Evolutionary conservation across 345 rosid genomes (phyloP).

Genomic region (Noccaea bulbosa): DNA sequence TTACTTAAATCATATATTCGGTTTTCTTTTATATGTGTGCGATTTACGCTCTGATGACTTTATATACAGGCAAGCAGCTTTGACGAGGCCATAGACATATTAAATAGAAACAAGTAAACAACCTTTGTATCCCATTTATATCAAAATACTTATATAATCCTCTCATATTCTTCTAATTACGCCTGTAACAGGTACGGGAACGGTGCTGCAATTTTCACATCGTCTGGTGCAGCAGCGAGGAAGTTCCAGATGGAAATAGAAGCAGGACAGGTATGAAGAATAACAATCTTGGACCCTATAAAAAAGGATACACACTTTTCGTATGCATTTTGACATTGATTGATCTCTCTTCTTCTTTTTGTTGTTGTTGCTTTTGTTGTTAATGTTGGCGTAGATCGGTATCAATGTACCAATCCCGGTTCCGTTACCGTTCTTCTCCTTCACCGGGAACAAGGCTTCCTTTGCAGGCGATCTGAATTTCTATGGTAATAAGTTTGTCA

Average conservation of each 20-base stretch:
- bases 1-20: not conserved
- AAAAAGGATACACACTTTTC: not conserved
- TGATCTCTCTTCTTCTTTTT: slow-evolving; percentile 3
- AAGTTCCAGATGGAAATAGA: slow-evolving; percentile 93
- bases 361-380: not conserved
- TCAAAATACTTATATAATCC: not conserved
- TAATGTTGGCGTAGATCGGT: slow-evolving; percentile 61
- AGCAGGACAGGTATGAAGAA: slow-evolving; percentile 81
- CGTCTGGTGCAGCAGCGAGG: slow-evolving; percentile 93
- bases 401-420: slow-evolving; percentile 97
- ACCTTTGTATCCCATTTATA: slow-evolving; percentile 3
- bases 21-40: not conserved
- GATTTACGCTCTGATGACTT: not conserved
- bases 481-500: slow-evolving; percentile 62
- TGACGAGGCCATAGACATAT: slow-evolving; percentile 84
- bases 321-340: slow-evolving; percentile 18
- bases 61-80: slow-evolving; percentile 74
- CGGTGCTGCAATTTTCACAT: slow-evolving; percentile 89
- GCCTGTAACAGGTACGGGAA: slow-evolving; percentile 73
- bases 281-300: not conserved
- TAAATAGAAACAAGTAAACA: slow-evolving; percentile 77
- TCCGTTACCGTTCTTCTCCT: slow-evolving; percentile 95
- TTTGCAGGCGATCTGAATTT: slow-evolving; percentile 96
- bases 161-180: slow-evolving; percentile 1
- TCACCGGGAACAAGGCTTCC: slow-evolving; percentile 92